Conservation (phyloP, 345 rosid species). For the Acer yangbiense region DNA sequence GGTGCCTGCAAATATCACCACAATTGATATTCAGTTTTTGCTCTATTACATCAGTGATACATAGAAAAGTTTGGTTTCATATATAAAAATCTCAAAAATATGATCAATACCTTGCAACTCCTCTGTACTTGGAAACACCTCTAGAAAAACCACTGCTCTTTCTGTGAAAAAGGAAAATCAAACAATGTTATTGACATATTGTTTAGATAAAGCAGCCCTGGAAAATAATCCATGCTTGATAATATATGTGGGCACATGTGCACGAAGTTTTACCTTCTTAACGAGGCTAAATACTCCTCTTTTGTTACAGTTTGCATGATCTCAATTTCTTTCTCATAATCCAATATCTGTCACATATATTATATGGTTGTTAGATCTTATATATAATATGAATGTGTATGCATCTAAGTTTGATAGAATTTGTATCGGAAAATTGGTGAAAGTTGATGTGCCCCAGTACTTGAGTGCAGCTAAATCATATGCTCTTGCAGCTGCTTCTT, state of each 20-base stretch:
- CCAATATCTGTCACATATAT: slow-evolving; percentile 40
- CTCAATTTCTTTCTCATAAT: slow-evolving; percentile 57
- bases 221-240: background rate
- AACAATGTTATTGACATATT: background rate
- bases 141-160: slow-evolving; percentile 77
- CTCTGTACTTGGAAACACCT: slow-evolving; percentile 70
- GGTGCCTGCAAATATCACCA: slow-evolving; percentile 47
- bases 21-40: background rate
- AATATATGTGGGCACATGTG: background rate
- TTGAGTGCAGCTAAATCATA: slow-evolving; percentile 72
- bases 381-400: background rate
- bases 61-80: background rate
- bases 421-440: slow-evolving; percentile 61
- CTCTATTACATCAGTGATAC: background rate
- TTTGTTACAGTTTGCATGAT: slow-evolving; percentile 61
- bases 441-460: slow-evolving; percentile 67
- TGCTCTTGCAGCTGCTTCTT: slow-evolving; percentile 75
- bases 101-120: slow-evolving; percentile 58
- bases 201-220: slow-evolving; percentile 9
- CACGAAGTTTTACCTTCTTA: slow-evolving; percentile 49
- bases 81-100: background rate
- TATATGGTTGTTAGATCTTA: background rate
- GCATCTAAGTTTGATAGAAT: background rate
- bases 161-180: slow-evolving; percentile 29
- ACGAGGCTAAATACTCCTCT: slow-evolving; percentile 66